Evolutionary conservation across 495 filamentous ascomycete genomes (phyloP), one percentile per base, ranked within the genome.

Genomic region (Cetradonia linearis): DNA sequence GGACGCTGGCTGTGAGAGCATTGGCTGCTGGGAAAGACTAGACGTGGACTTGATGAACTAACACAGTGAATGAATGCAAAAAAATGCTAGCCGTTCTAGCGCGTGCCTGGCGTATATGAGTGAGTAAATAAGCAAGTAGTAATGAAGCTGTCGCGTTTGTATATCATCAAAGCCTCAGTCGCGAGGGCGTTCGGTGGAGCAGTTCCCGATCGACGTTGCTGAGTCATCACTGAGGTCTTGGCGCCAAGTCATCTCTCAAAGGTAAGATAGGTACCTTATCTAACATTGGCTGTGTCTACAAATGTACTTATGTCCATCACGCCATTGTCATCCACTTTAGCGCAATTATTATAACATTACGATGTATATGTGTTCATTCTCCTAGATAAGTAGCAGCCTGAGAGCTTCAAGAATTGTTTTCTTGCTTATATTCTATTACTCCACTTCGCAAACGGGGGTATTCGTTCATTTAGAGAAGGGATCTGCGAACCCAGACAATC

Each of bases 101-200:
- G 50, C 50, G 31, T 36, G 31, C 27, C 34, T 36, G 31, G 30
- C 2, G 31, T 34, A 54, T 34, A 34, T 33, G 33, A 9, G 47
- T 7, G 18, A 36, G 30, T 53, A 33, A 53, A 31, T 30, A 33
- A n/a, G 18, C 16, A 7, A 20, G 42, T 46, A 16, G 16, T 6
- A 20, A 23, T 53, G 8, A 11, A 7, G 9, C 31, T 34, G 4
- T 53, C 49, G 49, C 49, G 49, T 53, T 14, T 36, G 49, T 34
- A 54, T 25, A 46, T 25, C 16, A 54, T 54, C 50, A 54, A 34
- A 54, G 31, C 31, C 34, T 23, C n/a, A 36, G n/a, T 54, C 50
- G 50, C 50, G 50, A 54, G 33, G 50, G 30, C 28, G 30, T 31
- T 36, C 50, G 50, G 50, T 20, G 10, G n/a, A 54, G n/a, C 0